phyloP scores from a whole-genome alignment of 1,284 basidiomycete genomes.

The Malassezia obtusa region DNA sequence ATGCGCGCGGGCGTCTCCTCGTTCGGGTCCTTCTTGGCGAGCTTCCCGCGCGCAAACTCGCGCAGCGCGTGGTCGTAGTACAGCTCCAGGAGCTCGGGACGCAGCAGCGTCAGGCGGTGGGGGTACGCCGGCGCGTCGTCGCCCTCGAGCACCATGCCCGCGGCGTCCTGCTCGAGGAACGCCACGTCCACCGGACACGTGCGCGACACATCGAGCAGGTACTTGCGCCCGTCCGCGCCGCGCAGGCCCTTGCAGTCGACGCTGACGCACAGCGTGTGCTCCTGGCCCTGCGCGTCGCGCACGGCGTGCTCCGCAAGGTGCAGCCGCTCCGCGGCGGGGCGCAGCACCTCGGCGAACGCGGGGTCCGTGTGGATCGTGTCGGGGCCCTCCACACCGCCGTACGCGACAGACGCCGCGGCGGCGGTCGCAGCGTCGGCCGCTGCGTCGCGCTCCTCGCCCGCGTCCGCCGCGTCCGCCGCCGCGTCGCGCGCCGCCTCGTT shows the following conservation, averaged over 20 bases:
- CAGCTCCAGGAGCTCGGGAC: constrained; percentile 54
- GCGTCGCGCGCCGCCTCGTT: constrained; percentile 23
- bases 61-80: constrained; percentile 54
- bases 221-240: constrained; percentile 55
- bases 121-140: constrained; percentile 50
- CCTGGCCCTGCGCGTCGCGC: constrained; percentile 50
- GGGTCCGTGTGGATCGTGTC: constrained; percentile 49
- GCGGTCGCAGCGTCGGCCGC: constrained; percentile 26
- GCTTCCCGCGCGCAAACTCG: constrained; percentile 52
- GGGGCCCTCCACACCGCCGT: constrained; percentile 54
- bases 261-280: constrained; percentile 53
- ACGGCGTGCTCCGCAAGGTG: constrained; percentile 54
- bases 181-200: constrained; percentile 54
- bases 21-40: constrained; percentile 33
- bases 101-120: constrained; percentile 54
- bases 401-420: constrained; percentile 36
- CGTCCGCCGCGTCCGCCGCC: constrained; percentile 48
- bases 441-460: constrained; percentile 50
- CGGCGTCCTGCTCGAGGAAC: constrained; percentile 53
- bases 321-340: constrained; percentile 52
- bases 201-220: constrained; percentile 55
- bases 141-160: constrained; percentile 41
- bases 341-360: constrained; percentile 53
- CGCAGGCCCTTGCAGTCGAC: constrained; percentile 56
- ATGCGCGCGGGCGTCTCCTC: constrained; percentile 24